Percentiles rank a stretch among this genome's conserved stretches.
Conservation (phyloP, 805 yeast genomes). For the Debaryomyces maramus region DNA sequence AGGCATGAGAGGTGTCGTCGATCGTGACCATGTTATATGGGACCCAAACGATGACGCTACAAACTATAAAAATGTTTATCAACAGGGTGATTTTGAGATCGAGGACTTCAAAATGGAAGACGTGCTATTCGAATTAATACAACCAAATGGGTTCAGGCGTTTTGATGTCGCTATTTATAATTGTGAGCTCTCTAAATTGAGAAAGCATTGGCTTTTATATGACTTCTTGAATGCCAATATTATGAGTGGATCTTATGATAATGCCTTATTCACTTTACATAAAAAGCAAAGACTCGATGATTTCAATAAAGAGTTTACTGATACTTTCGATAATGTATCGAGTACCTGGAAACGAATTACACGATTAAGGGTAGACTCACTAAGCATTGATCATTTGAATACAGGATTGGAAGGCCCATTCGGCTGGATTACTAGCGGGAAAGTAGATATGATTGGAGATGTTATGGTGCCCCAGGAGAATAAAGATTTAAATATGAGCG, state of each 20-base stretch:
- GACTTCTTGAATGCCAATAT: conserved; percentile 83
- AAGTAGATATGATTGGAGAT: conserved; percentile 92
- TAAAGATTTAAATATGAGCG: conserved; percentile 49
- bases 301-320: conserved; percentile 23
- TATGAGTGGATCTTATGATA: conserved; percentile 89
- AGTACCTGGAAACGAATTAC: conserved; percentile 51
- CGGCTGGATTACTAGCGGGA: conserved; percentile 94
- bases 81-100: conserved; percentile 92
- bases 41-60: conserved; percentile 79
- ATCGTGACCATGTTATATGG: conserved; percentile 86
- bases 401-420: conserved; percentile 91
- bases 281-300: conserved; percentile 63
- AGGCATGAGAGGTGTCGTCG: conserved; percentile 91
- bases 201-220: conserved; percentile 92
- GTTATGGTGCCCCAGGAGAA: conserved; percentile 73
- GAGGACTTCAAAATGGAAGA: conserved; percentile 82
- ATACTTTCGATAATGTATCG: conserved; percentile 11
- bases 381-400: conserved; percentile 85
- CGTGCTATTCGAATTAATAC: conserved; percentile 74
- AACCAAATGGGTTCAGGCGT: conserved; percentile 79
- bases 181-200: conserved; percentile 72
- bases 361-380: conserved; percentile 78
- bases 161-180: conserved; percentile 86
- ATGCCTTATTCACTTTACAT: conserved; percentile 89
- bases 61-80: conserved; percentile 67